Evolutionary conservation across 306 rosid species (phyloP).

Genomic region (Prinsepia uniflora): DNA sequence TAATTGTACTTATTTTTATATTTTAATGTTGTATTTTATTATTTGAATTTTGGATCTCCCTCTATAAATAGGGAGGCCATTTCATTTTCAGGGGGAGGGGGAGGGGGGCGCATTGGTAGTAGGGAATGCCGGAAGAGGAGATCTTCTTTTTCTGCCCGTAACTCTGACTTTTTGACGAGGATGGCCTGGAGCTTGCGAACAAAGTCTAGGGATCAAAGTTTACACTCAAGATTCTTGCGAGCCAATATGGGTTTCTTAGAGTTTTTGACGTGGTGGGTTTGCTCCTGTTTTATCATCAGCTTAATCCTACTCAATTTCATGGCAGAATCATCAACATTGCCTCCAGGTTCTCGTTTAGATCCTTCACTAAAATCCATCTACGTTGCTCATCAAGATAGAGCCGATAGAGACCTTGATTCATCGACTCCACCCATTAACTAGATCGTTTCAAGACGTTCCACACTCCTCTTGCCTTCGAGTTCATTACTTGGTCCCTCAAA

Average conservation of each 20-base stretch:
- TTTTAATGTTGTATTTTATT: no score
- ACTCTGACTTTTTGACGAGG: slow-evolving; percentile 84
- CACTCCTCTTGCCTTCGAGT: slow-evolving; percentile 39
- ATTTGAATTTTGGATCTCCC: no score
- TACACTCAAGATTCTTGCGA: slow-evolving; percentile 54
- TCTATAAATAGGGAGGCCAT: no score
- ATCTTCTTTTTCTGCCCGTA: no score
- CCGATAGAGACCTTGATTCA: slow-evolving; percentile 21
- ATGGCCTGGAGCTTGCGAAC: slow-evolving; percentile 73
- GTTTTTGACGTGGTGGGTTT: slow-evolving; percentile 70
- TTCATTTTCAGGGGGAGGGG: no score
- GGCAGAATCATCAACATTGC: slow-evolving; percentile 51
- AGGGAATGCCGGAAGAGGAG: no score
- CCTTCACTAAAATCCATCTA: slow-evolving; percentile 76
- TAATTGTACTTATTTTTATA: no score
- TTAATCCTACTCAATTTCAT: slow-evolving; percentile 91
- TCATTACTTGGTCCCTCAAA: no score
- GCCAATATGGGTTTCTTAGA: slow-evolving; percentile 87
- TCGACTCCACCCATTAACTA: slow-evolving; percentile 21
- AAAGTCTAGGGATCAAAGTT: slow-evolving; percentile 59
- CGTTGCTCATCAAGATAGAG: slow-evolving; percentile 46
- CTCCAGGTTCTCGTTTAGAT: slow-evolving; percentile 60
- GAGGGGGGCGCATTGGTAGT: no score
- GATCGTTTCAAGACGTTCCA: slow-evolving; percentile 39
- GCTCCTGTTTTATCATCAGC: slow-evolving; percentile 64